These are phyloP conservation scores for Fagopyrum esculentum DNA, from an alignment of 148 eudicot genomes.

Conservation along the genomic window DNA sequence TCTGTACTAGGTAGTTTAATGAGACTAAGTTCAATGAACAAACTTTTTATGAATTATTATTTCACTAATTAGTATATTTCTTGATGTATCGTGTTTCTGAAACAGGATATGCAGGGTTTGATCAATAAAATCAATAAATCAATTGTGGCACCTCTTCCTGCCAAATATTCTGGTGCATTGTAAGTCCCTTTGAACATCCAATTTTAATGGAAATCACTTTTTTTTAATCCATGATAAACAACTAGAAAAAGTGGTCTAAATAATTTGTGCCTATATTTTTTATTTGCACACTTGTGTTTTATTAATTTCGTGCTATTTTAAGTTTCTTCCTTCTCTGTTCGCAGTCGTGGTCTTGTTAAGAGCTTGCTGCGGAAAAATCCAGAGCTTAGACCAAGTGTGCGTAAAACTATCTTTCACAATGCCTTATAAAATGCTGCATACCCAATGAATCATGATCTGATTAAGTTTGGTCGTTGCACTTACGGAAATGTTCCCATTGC, in stretches of 20 bases:
- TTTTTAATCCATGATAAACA: too few species aligned
- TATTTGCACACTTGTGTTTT: neutral
- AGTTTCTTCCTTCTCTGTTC: slow-evolving; percentile 16
- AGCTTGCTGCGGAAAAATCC: slow-evolving; percentile 97
- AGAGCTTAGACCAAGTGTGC: slow-evolving; percentile 82
- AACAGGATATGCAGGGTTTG: slow-evolving; percentile 95
- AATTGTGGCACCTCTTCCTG: slow-evolving; percentile 88
- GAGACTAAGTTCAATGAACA: neutral
- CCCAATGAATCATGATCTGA: neutral
- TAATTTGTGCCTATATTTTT: neutral
- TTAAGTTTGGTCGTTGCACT: neutral
- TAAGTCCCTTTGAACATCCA: slow-evolving; percentile 32
- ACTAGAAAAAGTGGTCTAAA: neutral
- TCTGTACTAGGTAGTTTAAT: neutral
- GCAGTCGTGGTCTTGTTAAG: slow-evolving; percentile 89
- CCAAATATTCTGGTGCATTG: slow-evolving; percentile 82
- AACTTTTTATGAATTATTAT: neutral
- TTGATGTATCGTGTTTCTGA: slow-evolving; percentile 3
- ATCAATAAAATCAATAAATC: slow-evolving; percentile 91
- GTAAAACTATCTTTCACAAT: slow-evolving; percentile 11
- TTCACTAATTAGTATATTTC: neutral
- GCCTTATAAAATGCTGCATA: neutral
- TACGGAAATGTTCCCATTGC: neutral
- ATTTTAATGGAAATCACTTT: neutral
- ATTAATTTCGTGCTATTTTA: neutral